Base-by-base conservation (phyloP, 2,329 filamentous ascomycete species). In the Penicillium griseofulvum region DNA sequence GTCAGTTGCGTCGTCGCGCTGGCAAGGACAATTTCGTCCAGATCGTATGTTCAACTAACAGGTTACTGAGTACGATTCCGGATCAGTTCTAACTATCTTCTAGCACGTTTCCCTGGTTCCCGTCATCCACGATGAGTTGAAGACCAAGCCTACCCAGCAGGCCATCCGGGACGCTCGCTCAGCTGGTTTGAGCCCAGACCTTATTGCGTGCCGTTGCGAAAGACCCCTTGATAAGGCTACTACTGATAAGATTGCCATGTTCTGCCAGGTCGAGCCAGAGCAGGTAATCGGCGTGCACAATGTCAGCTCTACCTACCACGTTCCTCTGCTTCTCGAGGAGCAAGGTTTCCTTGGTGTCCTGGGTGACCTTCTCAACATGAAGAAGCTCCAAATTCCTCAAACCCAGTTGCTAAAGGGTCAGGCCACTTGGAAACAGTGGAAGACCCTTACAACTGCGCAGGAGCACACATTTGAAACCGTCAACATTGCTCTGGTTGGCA, bases 81-180 rank as follows among this genome's bases (percentile, higher is more conserved):
- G 17, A 31, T 4, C 26, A 26, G 26, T 43, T 24, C 38, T 50
- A 6, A 50, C 48, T 34, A 16, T 10, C 11, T 50, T 8, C 6
- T 33, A 50, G 48, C 87, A 91, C 74, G 92, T 97, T 59, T 57
- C 76, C 69, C 56, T 92, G 65, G 87, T 97, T 34, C 93, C 92
- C 1, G 83, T 92, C 36, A 83, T 87, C 38, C 64, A 64, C 22
- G 83, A 84, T 34, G 87, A 97, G 79, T 86, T 96, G 75, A 97
- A 97, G 83, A 97, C 91, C 10, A 97, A 97, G 78, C 93, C 93
- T 0, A 97, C 93, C 0, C 93, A 97, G 74, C 85, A 90, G 67
- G 90, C 93, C 36, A 91, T 97, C 67, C 87, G 87, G 69, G 85
- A 89, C 65, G 87, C 92, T 61, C 87, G 92, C 61, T 92, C 89